Base-by-base conservation (phyloP, 495 filamentous ascomycete genomes). In the Penicillium arizonense region DNA sequence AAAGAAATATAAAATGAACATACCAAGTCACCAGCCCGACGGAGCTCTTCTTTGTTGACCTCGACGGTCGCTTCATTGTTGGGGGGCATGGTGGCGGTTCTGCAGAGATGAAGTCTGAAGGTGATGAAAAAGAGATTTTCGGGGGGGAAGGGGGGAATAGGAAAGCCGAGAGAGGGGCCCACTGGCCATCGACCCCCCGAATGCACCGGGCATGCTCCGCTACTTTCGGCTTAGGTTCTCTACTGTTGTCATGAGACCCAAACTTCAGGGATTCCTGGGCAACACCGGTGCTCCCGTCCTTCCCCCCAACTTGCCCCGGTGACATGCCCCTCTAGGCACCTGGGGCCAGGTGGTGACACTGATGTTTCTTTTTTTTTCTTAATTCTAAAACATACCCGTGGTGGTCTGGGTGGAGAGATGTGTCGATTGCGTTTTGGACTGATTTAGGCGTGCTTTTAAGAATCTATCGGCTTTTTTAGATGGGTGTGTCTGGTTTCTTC, bases 21-120 rank as follows among this genome's bases (percentile, higher is more conserved):
- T 80, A 89, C 86, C 50, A 73, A 75, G 67, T 89, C 85, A 44
- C 85, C 76, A 41, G 84, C 83, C 52, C 77, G 73, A 18, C 81
- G 76, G 60, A 86, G 85, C 56, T 85, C 81, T 36, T 85, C 77
- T 35, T 85, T 62, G 57, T 82, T 81, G 59, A 87, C 68, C 37
- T 68, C 61, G 16, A 76, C 63, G 34, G 63, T 67, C 59, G 62
- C 65, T 52, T 72, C 71, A 14, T 65, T 58, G 38, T 69, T 72
- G 54, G 64, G 43, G 53, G 58, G 57, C 72, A 68, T 76, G 50
- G 58, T 63, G 59, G 42, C n/a, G 32, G 20, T 24, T 37, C 12
- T 51, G 30, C 18, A 20, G 5, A 8, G 47, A 38, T 44, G 47
- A 28, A 38, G 44, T 34, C 37, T 55, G 39, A 33, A 16, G 47